Conservation (phyloP, 2,329 filamentous ascomycete species). For the Didymellaceae sp. region DNA sequence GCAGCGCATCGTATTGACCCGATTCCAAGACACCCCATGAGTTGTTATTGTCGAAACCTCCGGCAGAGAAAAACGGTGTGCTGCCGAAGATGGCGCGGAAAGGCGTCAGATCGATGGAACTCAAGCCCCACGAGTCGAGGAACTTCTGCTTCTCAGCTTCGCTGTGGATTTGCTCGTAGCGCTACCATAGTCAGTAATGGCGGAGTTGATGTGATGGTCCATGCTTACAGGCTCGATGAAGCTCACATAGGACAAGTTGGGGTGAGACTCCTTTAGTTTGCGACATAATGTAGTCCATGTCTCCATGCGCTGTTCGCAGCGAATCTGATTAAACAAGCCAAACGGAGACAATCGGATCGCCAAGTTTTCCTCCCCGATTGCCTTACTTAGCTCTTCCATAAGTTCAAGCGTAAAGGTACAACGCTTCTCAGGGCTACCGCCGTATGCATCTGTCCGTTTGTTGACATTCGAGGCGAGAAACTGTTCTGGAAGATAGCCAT, state of each 20-base stretch:
- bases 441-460: slow-evolving; percentile 57
- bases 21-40: slow-evolving; percentile 57
- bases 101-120: slow-evolving; percentile 52
- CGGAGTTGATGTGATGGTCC: neutral
- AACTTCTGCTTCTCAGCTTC: slow-evolving; percentile 58
- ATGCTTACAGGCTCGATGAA: slow-evolving; percentile 58
- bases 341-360: slow-evolving; percentile 44
- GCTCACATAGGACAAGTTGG: slow-evolving; percentile 60
- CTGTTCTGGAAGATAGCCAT: slow-evolving; percentile 60
- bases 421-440: slow-evolving; percentile 57
- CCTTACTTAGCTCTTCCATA: slow-evolving; percentile 38
- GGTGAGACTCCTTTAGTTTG: slow-evolving; percentile 54
- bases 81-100: slow-evolving; percentile 60
- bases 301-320: slow-evolving; percentile 59
- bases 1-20: slow-evolving; percentile 42
- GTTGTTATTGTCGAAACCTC: slow-evolving; percentile 60
- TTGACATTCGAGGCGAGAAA: slow-evolving; percentile 59
- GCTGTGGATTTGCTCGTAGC: slow-evolving; percentile 61
- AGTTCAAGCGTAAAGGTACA: slow-evolving; percentile 63
- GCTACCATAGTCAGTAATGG: slow-evolving; percentile 41
- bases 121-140: slow-evolving; percentile 57
- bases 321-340: slow-evolving; percentile 60
- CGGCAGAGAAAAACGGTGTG: slow-evolving; percentile 63
- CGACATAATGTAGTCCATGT: slow-evolving; percentile 60
- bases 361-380: slow-evolving; percentile 36